Base-by-base conservation (phyloP, 1,139 yeast species). In the Diutina neorugosa region DNA sequence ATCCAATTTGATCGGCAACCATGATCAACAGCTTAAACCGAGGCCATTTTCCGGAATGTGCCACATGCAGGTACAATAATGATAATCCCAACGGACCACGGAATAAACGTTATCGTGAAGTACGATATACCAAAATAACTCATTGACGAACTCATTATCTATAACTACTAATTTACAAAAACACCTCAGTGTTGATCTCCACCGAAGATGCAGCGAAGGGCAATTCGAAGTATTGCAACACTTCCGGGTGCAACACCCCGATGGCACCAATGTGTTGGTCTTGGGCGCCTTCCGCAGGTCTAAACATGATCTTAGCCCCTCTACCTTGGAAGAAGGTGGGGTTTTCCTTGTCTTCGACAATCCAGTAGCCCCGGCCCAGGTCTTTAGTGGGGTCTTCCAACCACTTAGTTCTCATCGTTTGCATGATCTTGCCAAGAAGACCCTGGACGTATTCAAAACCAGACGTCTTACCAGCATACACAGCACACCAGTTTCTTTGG, bases 401-500 rank as follows among this genome's bases (percentile, higher is more conserved):
- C 94, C 95, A 89, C 46, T 82, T 80, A 27, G 94, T 83, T 75
- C 97, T 86, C 75, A 93, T 80, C 66, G 96, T 93, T 74, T 89
- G 94, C 98, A 94, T 91, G 60, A 94, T 75, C 64, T 95, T 88
- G 61, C 96, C 98, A 57, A 94, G 77, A 60, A 94, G 76, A 61
- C 99, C 99, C 72, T 94, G 98, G 55, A 90, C 89, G 59, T 76
- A 77, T 71, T 94, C 99, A 65, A 94, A 94, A 55, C 98, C 97
- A 19, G 97, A 86, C 23, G 91, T 82, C 70, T 90, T 91, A 62
- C 98, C 98, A 19, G 94, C 96, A 63, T 83, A 88, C 49, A 93
- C 78, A 41, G 98, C 98, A 62, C 86, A 84, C 93, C 97, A 93
- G 66, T 88, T 86, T 68, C 98, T 86, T 74, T 88, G 89, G 71